Base-by-base conservation (phyloP, 2,329 filamentous ascomycete genomes). In the Colletotrichum sansevieriae region DNA sequence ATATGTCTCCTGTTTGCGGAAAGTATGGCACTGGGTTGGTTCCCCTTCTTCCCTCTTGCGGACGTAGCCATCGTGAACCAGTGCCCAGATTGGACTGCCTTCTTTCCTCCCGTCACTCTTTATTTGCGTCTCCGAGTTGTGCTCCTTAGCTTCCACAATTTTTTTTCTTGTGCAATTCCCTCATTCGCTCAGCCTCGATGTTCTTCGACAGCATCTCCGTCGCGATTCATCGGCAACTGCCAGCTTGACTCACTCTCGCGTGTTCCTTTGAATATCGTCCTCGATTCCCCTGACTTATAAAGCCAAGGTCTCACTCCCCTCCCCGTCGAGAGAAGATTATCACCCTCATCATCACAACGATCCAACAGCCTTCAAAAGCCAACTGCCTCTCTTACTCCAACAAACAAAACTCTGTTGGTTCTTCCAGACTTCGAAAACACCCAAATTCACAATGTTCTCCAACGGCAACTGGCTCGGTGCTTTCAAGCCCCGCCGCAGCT, bases 391-490 rank as follows among this genome's bases (percentile, higher is more conserved):
- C n/a, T 44, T 8, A 58, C 41, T 18, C 49, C 12, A 54, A n/a
- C 49, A 46, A 60, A 35, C 20, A 29, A 4, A 68, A 56, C 55
- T 55, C 62, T 20, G 13, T 20, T 43, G 29, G 11, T 39, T 56
- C 68, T 8, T 43, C 22, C 43, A 37, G 39, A 49, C 20, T 39
- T 35, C 15, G 59, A 39, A 29, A 70, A 22, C 49, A 68, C 51
- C 41, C 67, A 7, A 29, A 4, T 54, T 63, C 54, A 33, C n/a
- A 46, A 55, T 70, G 64, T 70, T 22, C 33, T 58, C 64, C 52
- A 70, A 70, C 64, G 57, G 67, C 22, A 61, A 52, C 47, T 70
- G 63, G 67, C 44, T 68, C 52, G 57, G 52, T 44, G 55, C 66
- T 43, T 57, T 69, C 49, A 69, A 66, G 49, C 35, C 47, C 35